Conservation (phyloP, 192 early-diverging fungal genomes). For the Phlyctochytrium arcticum region DNA sequence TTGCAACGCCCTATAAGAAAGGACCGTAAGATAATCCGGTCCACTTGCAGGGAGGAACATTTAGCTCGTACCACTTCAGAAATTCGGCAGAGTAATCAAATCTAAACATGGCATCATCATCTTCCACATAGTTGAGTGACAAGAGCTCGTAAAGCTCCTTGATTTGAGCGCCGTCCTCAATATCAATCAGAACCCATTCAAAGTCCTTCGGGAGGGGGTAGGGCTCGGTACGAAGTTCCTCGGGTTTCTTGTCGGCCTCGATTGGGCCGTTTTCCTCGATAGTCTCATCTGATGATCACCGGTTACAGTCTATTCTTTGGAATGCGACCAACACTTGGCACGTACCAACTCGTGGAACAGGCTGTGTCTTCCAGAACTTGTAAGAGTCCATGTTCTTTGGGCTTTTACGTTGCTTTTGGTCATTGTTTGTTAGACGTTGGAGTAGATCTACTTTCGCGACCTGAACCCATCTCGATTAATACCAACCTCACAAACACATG, state of each 20-base stretch:
- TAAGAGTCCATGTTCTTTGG: constrained; percentile 50
- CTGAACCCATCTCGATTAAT: constrained; percentile 8
- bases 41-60: background rate
- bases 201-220: constrained; percentile 85
- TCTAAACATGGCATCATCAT: constrained; percentile 91
- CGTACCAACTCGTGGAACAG: constrained; percentile 75
- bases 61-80: constrained; percentile 79
- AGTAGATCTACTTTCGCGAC: constrained; percentile 13
- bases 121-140: constrained; percentile 95
- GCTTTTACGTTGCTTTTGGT: constrained; percentile 16
- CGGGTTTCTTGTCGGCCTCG: constrained; percentile 66
- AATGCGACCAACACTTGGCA: background rate
- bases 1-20: constrained; percentile 68
- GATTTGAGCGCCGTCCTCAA: constrained; percentile 67
- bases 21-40: no score
- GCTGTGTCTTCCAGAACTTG: constrained; percentile 98
- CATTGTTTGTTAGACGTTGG: constrained; percentile 8
- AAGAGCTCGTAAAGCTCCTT: constrained; percentile 89
- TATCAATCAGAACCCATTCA: constrained; percentile 82
- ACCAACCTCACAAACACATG: background rate
- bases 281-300: constrained; percentile 53
- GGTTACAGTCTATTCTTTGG: background rate
- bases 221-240: constrained; percentile 77
- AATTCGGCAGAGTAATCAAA: constrained; percentile 95
- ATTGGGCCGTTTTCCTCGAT: constrained; percentile 74